Conservation (phyloP, 805 yeast species). For the Lipomyces oligophaga region DNA sequence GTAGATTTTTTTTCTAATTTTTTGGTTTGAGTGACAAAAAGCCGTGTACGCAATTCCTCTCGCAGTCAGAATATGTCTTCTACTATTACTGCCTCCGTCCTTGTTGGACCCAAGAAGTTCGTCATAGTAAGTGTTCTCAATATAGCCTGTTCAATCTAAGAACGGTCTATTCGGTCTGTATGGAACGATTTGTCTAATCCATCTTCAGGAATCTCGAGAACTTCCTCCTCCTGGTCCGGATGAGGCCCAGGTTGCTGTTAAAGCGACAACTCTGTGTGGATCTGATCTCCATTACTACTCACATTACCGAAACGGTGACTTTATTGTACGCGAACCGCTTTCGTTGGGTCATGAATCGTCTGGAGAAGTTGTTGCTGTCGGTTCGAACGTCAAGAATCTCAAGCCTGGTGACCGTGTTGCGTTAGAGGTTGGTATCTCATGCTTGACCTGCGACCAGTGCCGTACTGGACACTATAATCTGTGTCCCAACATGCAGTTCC, state of each 20-base stretch:
- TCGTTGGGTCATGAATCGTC: slow-evolving; percentile 79
- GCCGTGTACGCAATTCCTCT: background rate
- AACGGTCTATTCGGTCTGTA: background rate
- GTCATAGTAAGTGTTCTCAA: slow-evolving; percentile 5
- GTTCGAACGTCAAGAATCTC: slow-evolving; percentile 55
- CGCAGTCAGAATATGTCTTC: background rate
- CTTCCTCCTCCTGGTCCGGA: slow-evolving; percentile 18
- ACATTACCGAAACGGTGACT: slow-evolving; percentile 30
- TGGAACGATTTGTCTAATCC: background rate
- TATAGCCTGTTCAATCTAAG: too few relatives aligned
- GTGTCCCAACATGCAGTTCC: slow-evolving; percentile 70
- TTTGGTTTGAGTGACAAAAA: background rate
- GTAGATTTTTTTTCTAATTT: background rate
- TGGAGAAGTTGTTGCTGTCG: slow-evolving; percentile 66
- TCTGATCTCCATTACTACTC: slow-evolving; percentile 31
- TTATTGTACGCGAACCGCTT: slow-evolving; percentile 62
- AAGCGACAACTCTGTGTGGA: slow-evolving; percentile 30
- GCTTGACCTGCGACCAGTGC: slow-evolving; percentile 72
- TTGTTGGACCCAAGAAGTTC: slow-evolving; percentile 12
- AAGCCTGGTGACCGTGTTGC: slow-evolving; percentile 76
- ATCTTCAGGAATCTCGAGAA: slow-evolving; percentile 22
- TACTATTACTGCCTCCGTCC: slow-evolving; percentile 16
- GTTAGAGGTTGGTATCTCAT: slow-evolving; percentile 80
- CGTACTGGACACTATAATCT: slow-evolving; percentile 79
- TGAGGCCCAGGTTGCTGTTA: slow-evolving; percentile 29